phyloP scores from a whole-genome alignment of 2,329 filamentous ascomycete species.

The Aspergillus jensenii region DNA sequence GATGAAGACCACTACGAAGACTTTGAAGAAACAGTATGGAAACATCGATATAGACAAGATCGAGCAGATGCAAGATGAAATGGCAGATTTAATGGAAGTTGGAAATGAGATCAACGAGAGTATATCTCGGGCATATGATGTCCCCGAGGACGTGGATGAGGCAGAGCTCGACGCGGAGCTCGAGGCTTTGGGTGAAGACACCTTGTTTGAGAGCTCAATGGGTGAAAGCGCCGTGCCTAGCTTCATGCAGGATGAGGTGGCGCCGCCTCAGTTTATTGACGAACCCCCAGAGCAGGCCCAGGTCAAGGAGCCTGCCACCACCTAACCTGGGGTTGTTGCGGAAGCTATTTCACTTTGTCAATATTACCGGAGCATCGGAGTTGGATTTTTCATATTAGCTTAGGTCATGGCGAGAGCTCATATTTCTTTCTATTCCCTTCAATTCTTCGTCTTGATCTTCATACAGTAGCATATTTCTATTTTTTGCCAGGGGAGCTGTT shows the following conservation, averaged over 20 bases:
- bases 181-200: constrained; percentile 89
- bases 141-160: constrained; percentile 97
- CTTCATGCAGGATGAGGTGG: constrained; percentile 85
- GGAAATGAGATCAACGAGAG: constrained; percentile 98
- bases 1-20: constrained; percentile 95
- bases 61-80: constrained; percentile 95
- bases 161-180: constrained; percentile 93
- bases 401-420: background rate
- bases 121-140: constrained; percentile 84
- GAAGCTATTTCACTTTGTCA: constrained; percentile 3
- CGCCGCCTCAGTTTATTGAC: constrained; percentile 84
- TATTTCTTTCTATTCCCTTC: background rate
- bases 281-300: constrained; percentile 76
- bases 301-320: constrained; percentile 74
- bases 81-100: constrained; percentile 96
- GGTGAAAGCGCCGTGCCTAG: constrained; percentile 68
- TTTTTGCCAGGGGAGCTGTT: background rate
- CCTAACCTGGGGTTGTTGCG: constrained; percentile 6
- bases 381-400: constrained; percentile 11
- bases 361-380: constrained; percentile 19
- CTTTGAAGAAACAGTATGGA: constrained; percentile 88
- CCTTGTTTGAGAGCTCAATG: constrained; percentile 75
- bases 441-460: background rate
- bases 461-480: no score
- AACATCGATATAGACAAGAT: constrained; percentile 98